A percentile compares a stretch with the other conserved stretches of the same genome.
These are phyloP conservation scores for Jackrogersella minutella DNA, from an alignment of 495 filamentous ascomycete species.

Conservation along the genomic window DNA sequence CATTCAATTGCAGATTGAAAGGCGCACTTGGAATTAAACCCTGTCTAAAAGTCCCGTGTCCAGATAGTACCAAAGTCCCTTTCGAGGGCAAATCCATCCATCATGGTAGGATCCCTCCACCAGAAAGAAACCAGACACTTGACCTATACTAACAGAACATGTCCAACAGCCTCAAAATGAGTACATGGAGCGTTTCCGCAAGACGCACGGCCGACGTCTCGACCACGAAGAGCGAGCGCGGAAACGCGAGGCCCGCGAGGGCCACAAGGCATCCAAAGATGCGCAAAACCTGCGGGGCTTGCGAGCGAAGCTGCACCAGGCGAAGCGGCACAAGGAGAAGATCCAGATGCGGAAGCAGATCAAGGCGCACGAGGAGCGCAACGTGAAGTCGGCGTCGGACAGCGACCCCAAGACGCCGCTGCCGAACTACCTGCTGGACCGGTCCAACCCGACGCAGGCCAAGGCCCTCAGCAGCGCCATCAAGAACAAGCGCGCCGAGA, in stretches of 20 bases:
- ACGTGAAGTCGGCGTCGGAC: slow-evolving; percentile 88
- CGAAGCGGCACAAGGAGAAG: slow-evolving; percentile 95
- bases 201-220: slow-evolving; percentile 77
- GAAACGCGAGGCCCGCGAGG: slow-evolving; percentile 87
- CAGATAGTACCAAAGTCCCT: slow-evolving; percentile 38
- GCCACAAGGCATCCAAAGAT: slow-evolving; percentile 82
- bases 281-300: slow-evolving; percentile 92
- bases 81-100: slow-evolving; percentile 39
- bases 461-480: slow-evolving; percentile 87
- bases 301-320: slow-evolving; percentile 91
- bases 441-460: slow-evolving; percentile 82
- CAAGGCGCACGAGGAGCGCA: slow-evolving; percentile 91
- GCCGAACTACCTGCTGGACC: slow-evolving; percentile 89
- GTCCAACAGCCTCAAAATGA: slow-evolving; percentile 81
- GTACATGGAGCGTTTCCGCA: slow-evolving; percentile 89
- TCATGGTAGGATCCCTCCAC: slow-evolving; percentile 20
- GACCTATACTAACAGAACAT: background rate
- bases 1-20: no score
- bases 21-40: no score
- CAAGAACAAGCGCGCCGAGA: slow-evolving; percentile 73
- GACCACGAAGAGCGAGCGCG: slow-evolving; percentile 92
- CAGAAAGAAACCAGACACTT: background rate
- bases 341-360: slow-evolving; percentile 99
- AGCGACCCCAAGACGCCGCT: slow-evolving; percentile 77
- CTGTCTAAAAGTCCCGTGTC: background rate